These are phyloP conservation scores for Aspergillus sp. DNA, from an alignment of 2,329 filamentous ascomycete species.

Conservation along the genomic window DNA sequence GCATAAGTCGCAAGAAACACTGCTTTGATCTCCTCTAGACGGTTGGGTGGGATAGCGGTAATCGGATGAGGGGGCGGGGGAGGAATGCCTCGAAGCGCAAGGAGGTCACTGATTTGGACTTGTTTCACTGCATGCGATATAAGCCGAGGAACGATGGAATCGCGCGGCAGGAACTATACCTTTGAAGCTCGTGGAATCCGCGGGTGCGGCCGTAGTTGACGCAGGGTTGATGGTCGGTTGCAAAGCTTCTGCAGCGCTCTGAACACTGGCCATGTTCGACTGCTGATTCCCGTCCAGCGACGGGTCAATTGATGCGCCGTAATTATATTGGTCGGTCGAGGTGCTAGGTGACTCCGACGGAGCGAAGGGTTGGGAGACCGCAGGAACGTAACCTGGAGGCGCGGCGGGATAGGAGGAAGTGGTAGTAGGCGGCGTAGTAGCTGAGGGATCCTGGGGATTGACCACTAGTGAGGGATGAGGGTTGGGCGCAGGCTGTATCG, in stretches of 20 bases:
- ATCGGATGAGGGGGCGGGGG: conserved; percentile 55
- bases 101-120: conserved; percentile 72
- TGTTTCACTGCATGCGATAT: conserved; percentile 54
- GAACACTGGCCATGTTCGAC: conserved; percentile 32
- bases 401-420: conserved; percentile 33
- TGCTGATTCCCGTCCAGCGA: conserved; percentile 53
- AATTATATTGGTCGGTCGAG: conserved; percentile 53
- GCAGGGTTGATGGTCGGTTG: conserved; percentile 25
- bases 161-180: conserved; percentile 31
- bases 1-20: conserved; percentile 76
- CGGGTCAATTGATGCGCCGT: conserved; percentile 63
- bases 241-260: conserved; percentile 28
- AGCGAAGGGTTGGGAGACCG: conserved; percentile 37
- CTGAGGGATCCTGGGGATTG: conserved; percentile 37
- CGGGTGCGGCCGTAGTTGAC: conserved; percentile 21
- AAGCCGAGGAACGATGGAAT: conserved; percentile 29
- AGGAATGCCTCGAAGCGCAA: conserved; percentile 60
- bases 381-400: conserved; percentile 39
- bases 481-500: conserved; percentile 61
- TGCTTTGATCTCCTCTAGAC: conserved; percentile 65
- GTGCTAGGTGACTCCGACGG: conserved; percentile 38
- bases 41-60: conserved; percentile 43
- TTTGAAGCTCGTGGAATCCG: conserved; percentile 49
- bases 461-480: conserved; percentile 41
- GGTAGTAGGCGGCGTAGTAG: conserved; percentile 11